Evolutionary conservation across 352 stramenopile species (phyloP).

Genomic region (Hyaloperonospora brassicae): DNA sequence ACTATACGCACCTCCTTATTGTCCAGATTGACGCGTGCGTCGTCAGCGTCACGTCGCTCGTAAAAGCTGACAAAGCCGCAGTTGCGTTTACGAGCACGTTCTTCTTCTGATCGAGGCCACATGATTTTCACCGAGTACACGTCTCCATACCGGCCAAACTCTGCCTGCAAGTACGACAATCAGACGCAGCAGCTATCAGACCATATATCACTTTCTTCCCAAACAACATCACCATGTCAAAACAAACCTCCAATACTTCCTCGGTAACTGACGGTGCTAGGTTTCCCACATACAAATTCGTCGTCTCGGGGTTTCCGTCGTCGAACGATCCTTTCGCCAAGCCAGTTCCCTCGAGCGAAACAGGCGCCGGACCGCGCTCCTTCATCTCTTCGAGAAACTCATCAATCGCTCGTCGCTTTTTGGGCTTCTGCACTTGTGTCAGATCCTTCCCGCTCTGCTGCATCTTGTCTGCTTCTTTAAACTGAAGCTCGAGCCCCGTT

Average conservation of each 20-base stretch:
- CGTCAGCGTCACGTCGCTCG: conserved; percentile 68
- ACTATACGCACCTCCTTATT: conserved; percentile 62
- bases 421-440: conserved; percentile 14
- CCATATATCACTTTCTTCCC: neutral
- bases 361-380: conserved; percentile 28
- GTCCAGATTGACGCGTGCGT: conserved; percentile 59
- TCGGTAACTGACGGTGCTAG: conserved; percentile 89
- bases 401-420: conserved; percentile 77
- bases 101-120: conserved; percentile 94
- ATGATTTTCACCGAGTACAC: conserved; percentile 97
- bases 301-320: conserved; percentile 78
- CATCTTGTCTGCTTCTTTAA: conserved; percentile 31
- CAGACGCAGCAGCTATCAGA: conserved; percentile 7
- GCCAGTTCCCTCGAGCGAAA: conserved; percentile 15
- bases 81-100: conserved; percentile 84
- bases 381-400: conserved; percentile 88
- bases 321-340: conserved; percentile 72
- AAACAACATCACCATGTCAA: neutral
- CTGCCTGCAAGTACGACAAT: conserved; percentile 19
- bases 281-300: conserved; percentile 94
- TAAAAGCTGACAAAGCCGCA: conserved; percentile 95
- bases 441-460: conserved; percentile 13
- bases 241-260: conserved; percentile 66
- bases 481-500: conserved; percentile 68
- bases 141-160: conserved; percentile 87